Percentiles rank a stretch among this genome's conserved stretches.
Evolutionary conservation across 805 yeast genomes (phyloP).

Genomic region (Wickerhamomyces xylosicus): DNA sequence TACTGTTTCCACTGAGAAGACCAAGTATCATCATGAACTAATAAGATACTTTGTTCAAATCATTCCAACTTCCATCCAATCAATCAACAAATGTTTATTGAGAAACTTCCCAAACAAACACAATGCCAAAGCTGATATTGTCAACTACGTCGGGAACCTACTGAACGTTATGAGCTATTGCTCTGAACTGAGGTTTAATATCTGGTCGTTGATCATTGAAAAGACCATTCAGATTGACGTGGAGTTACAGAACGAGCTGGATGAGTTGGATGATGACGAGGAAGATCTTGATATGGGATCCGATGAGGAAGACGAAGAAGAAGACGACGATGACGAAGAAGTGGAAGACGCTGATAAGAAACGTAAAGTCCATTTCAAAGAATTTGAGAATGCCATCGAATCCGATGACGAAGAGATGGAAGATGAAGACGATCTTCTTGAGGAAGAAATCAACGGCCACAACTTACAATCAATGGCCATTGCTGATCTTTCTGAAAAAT

Average conservation of each 20-base stretch:
- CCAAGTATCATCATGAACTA: slow-evolving; percentile 51
- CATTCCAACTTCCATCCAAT: slow-evolving; percentile 73
- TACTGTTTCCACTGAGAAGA: slow-evolving; percentile 20
- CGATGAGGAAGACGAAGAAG: slow-evolving; percentile 17
- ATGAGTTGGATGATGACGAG: slow-evolving; percentile 56
- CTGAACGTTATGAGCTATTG: slow-evolving; percentile 56
- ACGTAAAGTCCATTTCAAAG: slow-evolving; percentile 12
- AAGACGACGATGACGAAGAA: slow-evolving; percentile 8
- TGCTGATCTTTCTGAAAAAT: slow-evolving; percentile 47
- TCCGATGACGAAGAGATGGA: slow-evolving; percentile 23
- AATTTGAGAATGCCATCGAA: slow-evolving; percentile 11
- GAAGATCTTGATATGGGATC: slow-evolving; percentile 21
- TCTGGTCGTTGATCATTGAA: slow-evolving; percentile 78
- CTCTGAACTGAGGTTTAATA: slow-evolving; percentile 57
- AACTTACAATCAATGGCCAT: slow-evolving; percentile 28
- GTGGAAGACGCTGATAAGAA: slow-evolving; percentile 11
- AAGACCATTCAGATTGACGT: slow-evolving; percentile 81
- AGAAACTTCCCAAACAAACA: slow-evolving; percentile 74
- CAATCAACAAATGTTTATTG: slow-evolving; percentile 48
- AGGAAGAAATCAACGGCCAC: slow-evolving; percentile 25
- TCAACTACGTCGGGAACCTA: slow-evolving; percentile 58
- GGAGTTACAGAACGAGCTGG: slow-evolving; percentile 80
- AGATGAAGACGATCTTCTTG: slow-evolving; percentile 38
- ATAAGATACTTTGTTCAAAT: slow-evolving; percentile 53
- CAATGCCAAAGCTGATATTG: slow-evolving; percentile 39